Evolutionary conservation across 1,139 yeast species (phyloP).

Genomic region (Arxiozyma telluris): DNA sequence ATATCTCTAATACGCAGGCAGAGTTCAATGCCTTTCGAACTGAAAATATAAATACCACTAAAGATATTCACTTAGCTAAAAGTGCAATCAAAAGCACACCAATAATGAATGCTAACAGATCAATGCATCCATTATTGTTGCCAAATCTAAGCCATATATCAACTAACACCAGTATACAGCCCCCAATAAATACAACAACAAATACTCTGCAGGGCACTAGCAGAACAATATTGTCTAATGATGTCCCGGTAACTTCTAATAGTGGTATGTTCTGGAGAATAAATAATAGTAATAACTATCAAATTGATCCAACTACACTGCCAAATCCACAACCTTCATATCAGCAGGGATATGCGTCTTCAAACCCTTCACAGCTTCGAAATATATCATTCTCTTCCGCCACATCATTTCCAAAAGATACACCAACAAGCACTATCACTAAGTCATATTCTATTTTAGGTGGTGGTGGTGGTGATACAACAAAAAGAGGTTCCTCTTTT

Average conservation of each 20-base stretch:
- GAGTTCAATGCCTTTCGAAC: not conserved
- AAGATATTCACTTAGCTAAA: not conserved
- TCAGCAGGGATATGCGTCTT: not conserved
- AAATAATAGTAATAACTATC: not conserved
- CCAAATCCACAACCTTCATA: not conserved
- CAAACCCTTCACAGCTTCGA: not conserved
- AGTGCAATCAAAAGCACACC: constrained; percentile 2
- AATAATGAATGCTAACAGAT: constrained; percentile 6
- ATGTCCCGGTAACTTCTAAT: not conserved
- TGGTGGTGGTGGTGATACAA: not conserved
- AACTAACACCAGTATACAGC: not conserved
- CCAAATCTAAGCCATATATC: constrained; percentile 3
- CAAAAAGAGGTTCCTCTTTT: not conserved
- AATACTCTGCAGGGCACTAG: not conserved
- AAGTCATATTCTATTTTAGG: not conserved
- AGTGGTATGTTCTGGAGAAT: not conserved
- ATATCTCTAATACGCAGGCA: not conserved
- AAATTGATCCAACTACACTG: not conserved
- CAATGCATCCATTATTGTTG: constrained; percentile 9
- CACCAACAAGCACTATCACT: not conserved
- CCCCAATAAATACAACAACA: not conserved
- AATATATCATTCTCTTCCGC: not conserved
- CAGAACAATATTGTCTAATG: not conserved
- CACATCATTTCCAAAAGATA: not conserved
- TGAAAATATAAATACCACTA: not conserved